phyloP scores from a whole-genome alignment of 73 alveolate genomes.

The Symbiodinium pilosum region DNA sequence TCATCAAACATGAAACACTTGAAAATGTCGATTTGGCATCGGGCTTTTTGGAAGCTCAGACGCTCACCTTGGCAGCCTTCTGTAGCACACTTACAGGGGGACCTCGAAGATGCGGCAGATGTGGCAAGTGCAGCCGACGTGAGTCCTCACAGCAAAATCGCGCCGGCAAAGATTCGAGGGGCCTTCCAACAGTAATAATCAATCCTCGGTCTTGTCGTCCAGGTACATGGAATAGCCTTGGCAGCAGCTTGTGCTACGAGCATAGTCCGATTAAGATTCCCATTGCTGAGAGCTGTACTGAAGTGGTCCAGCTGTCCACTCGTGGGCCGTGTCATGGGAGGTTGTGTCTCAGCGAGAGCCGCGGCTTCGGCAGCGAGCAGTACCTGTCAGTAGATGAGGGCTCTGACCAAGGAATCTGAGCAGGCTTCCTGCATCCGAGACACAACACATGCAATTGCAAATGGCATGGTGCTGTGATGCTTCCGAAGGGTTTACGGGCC shows the following conservation, averaged over 20 bases:
- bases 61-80: background rate
- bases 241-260: background rate
- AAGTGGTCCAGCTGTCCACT: background rate
- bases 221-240: slow-evolving; percentile 5
- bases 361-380: background rate
- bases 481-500: too few relatives aligned
- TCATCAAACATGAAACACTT: background rate
- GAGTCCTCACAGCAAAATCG: background rate
- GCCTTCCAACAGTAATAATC: background rate
- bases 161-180: background rate
- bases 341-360: background rate
- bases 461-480: background rate
- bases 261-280: background rate
- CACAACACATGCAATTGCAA: slow-evolving; percentile 8
- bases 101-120: background rate
- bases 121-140: background rate
- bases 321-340: background rate
- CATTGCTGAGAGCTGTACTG: background rate
- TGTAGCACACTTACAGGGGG: background rate
- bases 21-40: too few relatives aligned
- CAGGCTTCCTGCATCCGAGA: background rate
- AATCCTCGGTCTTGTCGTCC: background rate
- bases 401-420: too few relatives aligned
- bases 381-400: background rate
- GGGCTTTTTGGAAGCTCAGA: too few relatives aligned